A percentile compares a stretch with the other conserved stretches of the same genome.
These are phyloP conservation scores for Hsuehochloa calcarea DNA, from an alignment of 176 grass and related monocot species.

Conservation along the genomic window DNA sequence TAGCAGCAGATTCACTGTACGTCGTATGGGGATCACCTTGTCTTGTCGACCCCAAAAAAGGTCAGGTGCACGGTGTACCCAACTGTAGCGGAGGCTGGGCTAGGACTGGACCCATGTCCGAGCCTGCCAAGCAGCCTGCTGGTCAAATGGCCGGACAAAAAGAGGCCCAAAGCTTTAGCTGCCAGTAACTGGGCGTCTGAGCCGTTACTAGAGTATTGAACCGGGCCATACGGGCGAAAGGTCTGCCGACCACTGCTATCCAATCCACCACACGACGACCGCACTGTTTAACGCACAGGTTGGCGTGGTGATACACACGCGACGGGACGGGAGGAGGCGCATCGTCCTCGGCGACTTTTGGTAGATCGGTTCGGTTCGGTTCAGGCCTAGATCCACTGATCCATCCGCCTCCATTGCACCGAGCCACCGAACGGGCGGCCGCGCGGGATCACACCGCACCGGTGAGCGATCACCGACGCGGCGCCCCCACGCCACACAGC, in stretches of 20 bases:
- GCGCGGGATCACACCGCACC: constrained; percentile 31
- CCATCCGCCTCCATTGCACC: background rate
- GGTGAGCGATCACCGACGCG: constrained; percentile 44
- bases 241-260: too few relatives aligned
- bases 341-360: background rate
- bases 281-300: background rate
- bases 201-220: background rate
- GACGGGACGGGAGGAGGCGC: constrained; percentile 2
- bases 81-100: background rate
- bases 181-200: background rate
- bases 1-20: background rate
- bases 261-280: background rate
- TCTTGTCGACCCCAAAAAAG: background rate
- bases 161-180: background rate
- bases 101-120: too few relatives aligned
- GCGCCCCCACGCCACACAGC: constrained; percentile 36
- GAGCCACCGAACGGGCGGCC: background rate
- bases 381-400: constrained; percentile 41
- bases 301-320: background rate
- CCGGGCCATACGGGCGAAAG: background rate
- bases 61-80: background rate
- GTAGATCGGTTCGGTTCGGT: background rate
- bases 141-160: background rate
- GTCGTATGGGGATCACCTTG: background rate
- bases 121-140: background rate